Conservation (phyloP, 257 asterid genomes). For the Salvia splendens region DNA sequence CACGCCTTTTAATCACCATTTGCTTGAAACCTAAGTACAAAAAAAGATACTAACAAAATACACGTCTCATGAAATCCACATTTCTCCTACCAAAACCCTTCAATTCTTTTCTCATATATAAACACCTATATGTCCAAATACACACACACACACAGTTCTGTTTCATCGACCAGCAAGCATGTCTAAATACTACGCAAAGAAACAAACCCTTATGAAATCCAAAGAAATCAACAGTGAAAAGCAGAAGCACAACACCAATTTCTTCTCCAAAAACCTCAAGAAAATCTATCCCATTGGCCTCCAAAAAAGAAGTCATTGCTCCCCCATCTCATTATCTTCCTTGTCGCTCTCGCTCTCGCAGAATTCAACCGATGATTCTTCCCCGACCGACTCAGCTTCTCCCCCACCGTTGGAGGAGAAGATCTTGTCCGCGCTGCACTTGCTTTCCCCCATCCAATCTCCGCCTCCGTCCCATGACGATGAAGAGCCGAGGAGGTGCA, state of each 20-base stretch:
- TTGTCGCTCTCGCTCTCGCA: slow-evolving; percentile 67
- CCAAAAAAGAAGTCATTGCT: slow-evolving; percentile 46
- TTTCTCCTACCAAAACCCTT: slow-evolving; percentile 51
- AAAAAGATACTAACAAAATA: slow-evolving; percentile 12
- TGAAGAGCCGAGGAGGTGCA: slow-evolving; percentile 67
- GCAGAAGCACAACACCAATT: slow-evolving; percentile 48
- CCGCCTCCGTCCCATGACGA: slow-evolving; percentile 29
- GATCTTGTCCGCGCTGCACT: slow-evolving; percentile 55
- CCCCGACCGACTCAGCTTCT: slow-evolving; percentile 24
- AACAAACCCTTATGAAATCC: slow-evolving; percentile 44
- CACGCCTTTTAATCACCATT: slow-evolving; percentile 41
- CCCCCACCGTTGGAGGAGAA: slow-evolving; percentile 53
- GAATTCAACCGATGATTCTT: slow-evolving; percentile 65
- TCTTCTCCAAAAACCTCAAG: slow-evolving; percentile 56
- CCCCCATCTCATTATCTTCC: slow-evolving; percentile 73
- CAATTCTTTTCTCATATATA: neutral
- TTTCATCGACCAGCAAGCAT: slow-evolving; percentile 37
- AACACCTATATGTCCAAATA: slow-evolving; percentile 30
- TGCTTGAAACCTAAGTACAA: slow-evolving; percentile 55
- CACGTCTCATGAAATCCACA: slow-evolving; percentile 48
- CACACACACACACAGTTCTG: too few relatives aligned
- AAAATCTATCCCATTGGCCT: slow-evolving; percentile 74
- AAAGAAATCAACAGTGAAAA: slow-evolving; percentile 44
- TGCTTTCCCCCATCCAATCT: slow-evolving; percentile 43
- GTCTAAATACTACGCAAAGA: slow-evolving; percentile 49